Conservation (phyloP, 495 filamentous ascomycete genomes). For the Tricharina praecox region DNA sequence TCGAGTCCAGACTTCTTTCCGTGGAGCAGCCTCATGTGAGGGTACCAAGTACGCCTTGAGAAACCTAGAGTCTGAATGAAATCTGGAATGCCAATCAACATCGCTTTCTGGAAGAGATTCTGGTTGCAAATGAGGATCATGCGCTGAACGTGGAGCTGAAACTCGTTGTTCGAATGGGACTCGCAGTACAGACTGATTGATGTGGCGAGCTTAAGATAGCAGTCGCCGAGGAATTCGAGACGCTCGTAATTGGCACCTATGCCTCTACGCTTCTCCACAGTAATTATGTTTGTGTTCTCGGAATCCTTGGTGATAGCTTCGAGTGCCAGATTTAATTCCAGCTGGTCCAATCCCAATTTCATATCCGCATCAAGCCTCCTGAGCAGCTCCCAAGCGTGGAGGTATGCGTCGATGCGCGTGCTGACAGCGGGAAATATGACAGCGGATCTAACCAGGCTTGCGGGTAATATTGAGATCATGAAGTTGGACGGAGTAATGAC, state of each 20-base stretch:
- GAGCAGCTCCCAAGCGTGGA: constrained; percentile 63
- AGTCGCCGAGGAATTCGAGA: constrained; percentile 84
- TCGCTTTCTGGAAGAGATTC: constrained; percentile 65
- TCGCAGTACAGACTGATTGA: constrained; percentile 65
- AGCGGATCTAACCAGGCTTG: constrained; percentile 44
- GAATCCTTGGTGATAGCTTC: constrained; percentile 93
- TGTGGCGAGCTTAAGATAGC: constrained; percentile 86
- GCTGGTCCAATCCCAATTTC: constrained; percentile 37
- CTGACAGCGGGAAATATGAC: constrained; percentile 71
- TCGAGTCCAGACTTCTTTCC: constrained; percentile 44
- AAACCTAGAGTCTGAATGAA: constrained; percentile 74
- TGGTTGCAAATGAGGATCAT: constrained; percentile 88
- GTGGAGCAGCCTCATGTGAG: constrained; percentile 34
- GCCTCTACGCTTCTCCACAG: constrained; percentile 61
- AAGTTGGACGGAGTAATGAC: constrained; percentile 47
- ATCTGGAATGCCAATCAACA: constrained; percentile 48
- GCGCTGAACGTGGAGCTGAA: constrained; percentile 71
- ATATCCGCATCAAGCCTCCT: too few species aligned
- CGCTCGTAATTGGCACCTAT: constrained; percentile 97
- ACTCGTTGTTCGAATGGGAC: constrained; percentile 66
- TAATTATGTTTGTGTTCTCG: constrained; percentile 72
- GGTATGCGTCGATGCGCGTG: constrained; percentile 59
- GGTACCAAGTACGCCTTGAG: constrained; percentile 35
- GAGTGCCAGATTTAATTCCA: constrained; percentile 55
- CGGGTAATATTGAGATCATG: constrained; percentile 54